A percentile compares a stretch with the other conserved stretches of the same genome.
Conservation (phyloP, 768 basidiomycete genomes). For the Leccinum sublutescens region DNA sequence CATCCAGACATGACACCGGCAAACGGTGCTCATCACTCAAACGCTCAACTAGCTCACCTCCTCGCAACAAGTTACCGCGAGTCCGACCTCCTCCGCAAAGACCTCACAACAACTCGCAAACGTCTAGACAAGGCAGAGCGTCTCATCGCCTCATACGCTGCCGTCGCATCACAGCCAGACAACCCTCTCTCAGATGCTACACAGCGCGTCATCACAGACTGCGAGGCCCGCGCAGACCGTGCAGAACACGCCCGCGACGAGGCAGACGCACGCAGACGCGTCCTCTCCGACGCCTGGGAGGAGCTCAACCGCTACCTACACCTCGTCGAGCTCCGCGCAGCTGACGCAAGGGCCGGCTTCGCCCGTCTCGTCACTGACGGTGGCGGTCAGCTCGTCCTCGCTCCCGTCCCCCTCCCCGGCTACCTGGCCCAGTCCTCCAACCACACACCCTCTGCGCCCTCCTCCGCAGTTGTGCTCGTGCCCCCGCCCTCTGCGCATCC, state of each 20-base stretch:
- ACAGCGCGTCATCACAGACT: constrained; percentile 40
- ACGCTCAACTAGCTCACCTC: constrained; percentile 56
- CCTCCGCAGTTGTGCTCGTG: constrained; percentile 29
- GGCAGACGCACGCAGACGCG: constrained; percentile 45
- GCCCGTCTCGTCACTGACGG: constrained; percentile 43
- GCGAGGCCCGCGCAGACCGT: constrained; percentile 47
- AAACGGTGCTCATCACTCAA: constrained; percentile 31
- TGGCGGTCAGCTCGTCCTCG: constrained; percentile 43
- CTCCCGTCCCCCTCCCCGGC: constrained; percentile 32
- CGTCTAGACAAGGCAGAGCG: constrained; percentile 58
- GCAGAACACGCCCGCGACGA: constrained; percentile 58
- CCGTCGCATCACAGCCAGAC: constrained; percentile 12
- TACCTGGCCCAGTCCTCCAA: constrained; percentile 3
- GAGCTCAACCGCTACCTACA: constrained; percentile 49
- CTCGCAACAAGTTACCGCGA: constrained; percentile 56
- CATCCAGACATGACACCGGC: constrained; percentile 13
- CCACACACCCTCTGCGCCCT: constrained; percentile 21
- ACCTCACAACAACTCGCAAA: constrained; percentile 40
- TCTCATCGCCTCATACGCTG: constrained; percentile 32
- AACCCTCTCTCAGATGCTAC: constrained; percentile 30
- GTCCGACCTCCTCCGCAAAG: constrained; percentile 47
- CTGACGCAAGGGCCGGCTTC: constrained; percentile 52
- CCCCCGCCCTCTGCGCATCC: constrained; percentile 19
- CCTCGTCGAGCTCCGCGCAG: constrained; percentile 42
- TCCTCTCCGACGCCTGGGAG: constrained; percentile 48